Evolutionary conservation across 257 asterid genomes (phyloP).

Genomic region (Salvia rosmarinus): DNA sequence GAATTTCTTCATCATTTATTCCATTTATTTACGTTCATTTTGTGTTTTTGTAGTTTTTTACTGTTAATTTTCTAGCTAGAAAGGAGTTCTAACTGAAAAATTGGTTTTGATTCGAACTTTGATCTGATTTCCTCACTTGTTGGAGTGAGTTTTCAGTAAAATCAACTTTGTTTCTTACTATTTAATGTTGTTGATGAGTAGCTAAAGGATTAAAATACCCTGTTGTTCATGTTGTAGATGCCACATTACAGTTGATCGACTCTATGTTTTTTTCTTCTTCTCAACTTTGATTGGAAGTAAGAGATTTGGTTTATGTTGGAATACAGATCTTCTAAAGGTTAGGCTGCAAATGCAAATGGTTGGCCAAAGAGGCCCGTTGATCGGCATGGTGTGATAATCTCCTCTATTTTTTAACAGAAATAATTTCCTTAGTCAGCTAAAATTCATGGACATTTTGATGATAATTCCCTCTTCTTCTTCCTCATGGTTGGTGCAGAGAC

Average conservation of each 20-base stretch:
- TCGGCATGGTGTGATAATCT: conserved; percentile 67
- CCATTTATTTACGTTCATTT: not conserved
- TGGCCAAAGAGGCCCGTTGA: conserved; percentile 87
- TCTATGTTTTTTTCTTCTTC: not conserved
- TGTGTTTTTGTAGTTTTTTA: not conserved
- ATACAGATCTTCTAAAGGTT: conserved; percentile 92
- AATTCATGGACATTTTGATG: conserved; percentile 1
- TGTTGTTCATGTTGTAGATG: no score
- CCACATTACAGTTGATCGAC: not conserved
- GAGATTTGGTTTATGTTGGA: conserved; percentile 39
- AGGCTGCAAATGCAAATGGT: conserved; percentile 99
- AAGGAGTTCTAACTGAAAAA: not conserved
- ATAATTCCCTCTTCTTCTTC: no score
- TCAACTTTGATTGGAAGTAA: not conserved
- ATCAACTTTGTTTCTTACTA: not conserved
- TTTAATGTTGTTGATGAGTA: not conserved
- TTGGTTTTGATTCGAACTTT: not conserved
- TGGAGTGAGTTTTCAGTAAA: not conserved
- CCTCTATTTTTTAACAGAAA: not conserved
- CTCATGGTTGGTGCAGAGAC: no score
- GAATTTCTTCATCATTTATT: not conserved
- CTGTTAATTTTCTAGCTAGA: not conserved
- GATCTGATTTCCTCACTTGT: conserved; percentile 3
- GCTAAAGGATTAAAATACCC: no score
- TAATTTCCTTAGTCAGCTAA: not conserved